Evolutionary conservation across 2,329 filamentous ascomycete genomes (phyloP), one percentile per base, ranked within the genome.

Genomic region (Fusarium sp.): DNA sequence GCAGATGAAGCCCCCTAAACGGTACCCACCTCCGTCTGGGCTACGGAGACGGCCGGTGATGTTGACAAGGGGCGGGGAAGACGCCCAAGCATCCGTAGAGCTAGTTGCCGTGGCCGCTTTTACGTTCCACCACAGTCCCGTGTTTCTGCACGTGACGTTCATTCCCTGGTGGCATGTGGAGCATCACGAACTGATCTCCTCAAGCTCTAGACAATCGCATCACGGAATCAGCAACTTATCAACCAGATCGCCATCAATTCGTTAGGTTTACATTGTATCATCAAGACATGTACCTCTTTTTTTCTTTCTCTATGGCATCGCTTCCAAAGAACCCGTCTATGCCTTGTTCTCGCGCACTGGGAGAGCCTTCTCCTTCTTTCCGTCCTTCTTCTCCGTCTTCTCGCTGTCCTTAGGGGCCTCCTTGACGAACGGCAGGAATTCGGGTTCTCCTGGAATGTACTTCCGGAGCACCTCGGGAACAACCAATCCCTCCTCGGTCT

Each of bases 401-500:
- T 78, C 77, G 8, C 80, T 80, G 76, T 95, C 91, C 84, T 96
- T 95, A 13, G 93, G 91, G 40, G 96, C 86, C 76, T 98, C 96
- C 85, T 95, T 96, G 63, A 91, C 90, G 81, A 93, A 99, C 2
- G 94, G 93, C 71, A 99, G 88, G 84, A 98, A 98, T 59, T 96
- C 94, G 1, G 94, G 95, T 45, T 94, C 88, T 37, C 95, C 96
- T 2, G 95, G 95, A 61, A 98, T 92, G 83, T 97, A 98, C 84
- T 95, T 96, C 77, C 94, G 90, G 69, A 98, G 88, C 54, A 93
- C 92, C 83, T 95, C 93, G 1, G 95, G 95, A 37, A 98, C 92
- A 66, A 89, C 89, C 77, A 97, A 88, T 72, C 94, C 94, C 87
- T 94, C 93, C 79, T 95, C 92, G 0, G 92, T 96, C 87, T 99